Percentiles rank a stretch among this genome's conserved stretches.
Evolutionary conservation across 768 basidiomycete species (phyloP).

Genomic region (Lenzites betulinus): DNA sequence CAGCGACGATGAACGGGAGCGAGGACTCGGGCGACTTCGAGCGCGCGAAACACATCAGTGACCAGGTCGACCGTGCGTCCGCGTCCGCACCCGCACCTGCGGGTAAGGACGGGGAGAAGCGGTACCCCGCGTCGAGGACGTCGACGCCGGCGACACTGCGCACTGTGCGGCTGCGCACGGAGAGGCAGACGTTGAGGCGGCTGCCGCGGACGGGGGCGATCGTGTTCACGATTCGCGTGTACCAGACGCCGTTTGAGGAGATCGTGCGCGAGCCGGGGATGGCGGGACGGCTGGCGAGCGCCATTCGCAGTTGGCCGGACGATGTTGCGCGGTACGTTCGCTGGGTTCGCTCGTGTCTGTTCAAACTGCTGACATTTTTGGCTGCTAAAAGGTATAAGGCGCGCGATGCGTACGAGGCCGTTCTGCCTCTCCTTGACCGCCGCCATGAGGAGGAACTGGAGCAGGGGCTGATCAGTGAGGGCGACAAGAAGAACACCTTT

Average conservation of each 20-base stretch:
- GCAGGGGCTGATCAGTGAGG: slow-evolving; percentile 23
- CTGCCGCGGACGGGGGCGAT: slow-evolving; percentile 65
- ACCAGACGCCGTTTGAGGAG: slow-evolving; percentile 55
- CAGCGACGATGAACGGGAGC: slow-evolving; percentile 50
- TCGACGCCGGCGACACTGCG: slow-evolving; percentile 19
- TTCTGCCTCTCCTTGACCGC: slow-evolving; percentile 40
- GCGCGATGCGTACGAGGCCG: slow-evolving; percentile 34
- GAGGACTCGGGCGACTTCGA: slow-evolving; percentile 43
- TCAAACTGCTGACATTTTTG: background rate
- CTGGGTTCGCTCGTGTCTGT: background rate
- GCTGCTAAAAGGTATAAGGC: slow-evolving; percentile 36
- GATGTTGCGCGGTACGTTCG: slow-evolving; percentile 56
- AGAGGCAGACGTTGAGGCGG: slow-evolving; percentile 67
- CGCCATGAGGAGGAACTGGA: slow-evolving; percentile 37
- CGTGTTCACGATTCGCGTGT: slow-evolving; percentile 70
- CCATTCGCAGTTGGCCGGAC: slow-evolving; percentile 64
- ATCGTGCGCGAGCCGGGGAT: slow-evolving; percentile 58
- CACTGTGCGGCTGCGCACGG: slow-evolving; percentile 56
- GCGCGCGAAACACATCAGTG: slow-evolving; percentile 20
- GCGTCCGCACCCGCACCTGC: background rate
- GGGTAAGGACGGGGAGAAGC: background rate
- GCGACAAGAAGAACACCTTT: slow-evolving; percentile 16
- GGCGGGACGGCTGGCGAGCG: slow-evolving; percentile 61
- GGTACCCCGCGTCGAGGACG: slow-evolving; percentile 4
- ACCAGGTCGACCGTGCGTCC: slow-evolving; percentile 1